Evolutionary conservation across 2,329 filamentous ascomycete species (phyloP), one percentile per base, ranked within the genome.

Genomic region (Cucurbitaria berberidis): DNA sequence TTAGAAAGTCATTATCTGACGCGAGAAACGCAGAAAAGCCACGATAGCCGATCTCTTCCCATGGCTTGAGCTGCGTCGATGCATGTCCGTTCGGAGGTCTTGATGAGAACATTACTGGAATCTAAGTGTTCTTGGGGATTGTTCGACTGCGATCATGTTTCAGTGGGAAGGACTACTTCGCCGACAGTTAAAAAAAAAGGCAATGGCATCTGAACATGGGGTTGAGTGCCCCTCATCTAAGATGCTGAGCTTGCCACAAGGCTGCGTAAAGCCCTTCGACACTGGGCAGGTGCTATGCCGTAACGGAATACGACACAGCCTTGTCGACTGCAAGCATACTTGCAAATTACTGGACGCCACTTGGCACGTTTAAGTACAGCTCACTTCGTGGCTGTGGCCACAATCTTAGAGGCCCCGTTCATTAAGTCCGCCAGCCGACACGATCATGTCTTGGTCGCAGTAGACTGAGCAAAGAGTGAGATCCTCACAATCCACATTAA

Each of bases 1-100:
- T 48, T 26, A 72, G 70, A 35, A 68, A 71, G 42, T 69, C 67
- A 29, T 72, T 55, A 30, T 71, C 67, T 1, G 67, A 68, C 9
- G 69, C 66, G 57, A 71, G 64, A 63, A 60, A 72, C 32, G 45
- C 53, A 24, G 59, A 66, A 35, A 70, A 67, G 0, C 43, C 57
- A 32, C 57, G 49, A 45, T 73, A 72, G 1, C 70, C 70, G 11
- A 60, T 44, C 32, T 55, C 57, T 59, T 80, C 46, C 47, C 54
- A 66, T 9, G 51, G 34, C 29, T 41, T 30, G n/a, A 26, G 24
- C 9, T 26, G 24, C 32, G 22, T 15, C 10, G 30, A 11, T 11
- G n/a, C 30, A 6, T 13, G 11, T 16, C 30, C 30, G n/a, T 34
- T 16, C 13, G 30, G 5, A 4, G 11, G n/a, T 34, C 30, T 34